These are phyloP conservation scores for Smallanthus sonchifolius DNA, from an alignment of 129 eudicot genomes.

Conservation along the genomic window DNA sequence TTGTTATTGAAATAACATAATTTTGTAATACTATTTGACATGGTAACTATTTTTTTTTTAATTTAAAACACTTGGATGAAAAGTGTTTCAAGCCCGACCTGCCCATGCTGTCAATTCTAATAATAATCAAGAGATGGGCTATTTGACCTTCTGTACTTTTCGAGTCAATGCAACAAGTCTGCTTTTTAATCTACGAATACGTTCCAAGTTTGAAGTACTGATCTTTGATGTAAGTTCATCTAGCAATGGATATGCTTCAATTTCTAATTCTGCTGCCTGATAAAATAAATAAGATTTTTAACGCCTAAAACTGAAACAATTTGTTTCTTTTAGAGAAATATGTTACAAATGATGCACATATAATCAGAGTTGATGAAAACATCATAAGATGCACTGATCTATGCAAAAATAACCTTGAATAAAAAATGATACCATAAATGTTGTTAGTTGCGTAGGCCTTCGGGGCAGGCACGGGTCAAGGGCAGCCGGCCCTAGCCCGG, in stretches of 20 bases:
- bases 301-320: background rate
- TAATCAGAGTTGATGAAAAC: background rate
- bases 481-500: no score
- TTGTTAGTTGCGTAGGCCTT: no score
- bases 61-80: background rate
- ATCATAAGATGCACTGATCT: background rate
- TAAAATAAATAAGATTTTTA: slow-evolving; percentile 6
- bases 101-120: background rate
- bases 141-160: slow-evolving; percentile 82
- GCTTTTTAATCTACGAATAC: slow-evolving; percentile 89
- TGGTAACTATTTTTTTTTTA: background rate
- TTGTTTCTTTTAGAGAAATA: background rate
- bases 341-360: background rate
- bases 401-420: background rate
- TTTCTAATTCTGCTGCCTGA: slow-evolving; percentile 85
- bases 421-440: background rate
- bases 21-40: background rate
- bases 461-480: no score
- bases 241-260: slow-evolving; percentile 90
- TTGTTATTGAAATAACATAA: background rate
- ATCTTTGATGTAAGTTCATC: slow-evolving; percentile 94
- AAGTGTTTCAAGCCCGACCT: background rate
- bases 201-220: slow-evolving; percentile 84
- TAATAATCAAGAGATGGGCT: background rate
- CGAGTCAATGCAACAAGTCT: slow-evolving; percentile 88